Base-by-base conservation (phyloP, 169 alveolate genomes). In the Miamiensis avidus region DNA sequence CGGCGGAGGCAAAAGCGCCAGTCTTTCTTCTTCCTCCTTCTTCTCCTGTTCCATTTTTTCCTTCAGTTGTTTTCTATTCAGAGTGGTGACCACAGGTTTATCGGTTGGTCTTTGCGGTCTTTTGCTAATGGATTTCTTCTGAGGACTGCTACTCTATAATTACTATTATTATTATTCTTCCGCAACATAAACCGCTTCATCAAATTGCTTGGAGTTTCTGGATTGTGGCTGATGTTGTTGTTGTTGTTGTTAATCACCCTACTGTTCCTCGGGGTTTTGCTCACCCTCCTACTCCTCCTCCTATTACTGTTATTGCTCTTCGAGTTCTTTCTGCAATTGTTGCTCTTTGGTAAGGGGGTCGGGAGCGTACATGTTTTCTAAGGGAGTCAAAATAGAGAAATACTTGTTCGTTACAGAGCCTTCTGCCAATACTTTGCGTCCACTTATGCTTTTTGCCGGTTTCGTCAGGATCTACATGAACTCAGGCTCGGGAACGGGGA, bases 401-500 rank as follows among this genome's bases (percentile, higher is more conserved):
- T 81, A 74, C 75, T 86, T 86, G 1, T 79, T 79, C 0, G 29
- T 20, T 1, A 76, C 27, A 72, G 75, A 34, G 15, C 11, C 15
- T 4, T 31, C 0, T n/a, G 29, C 65, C 65, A 49, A 69, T 6
- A 28, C n/a, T 64, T 72, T 79, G n/a, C 65, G 34, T 0, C 49
- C 65, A 34, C 30, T 33, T 29, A 49, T 79, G 27, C 29, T 49
- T 79, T 74, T 79, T 16, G 65, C 6, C 31, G 97, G 97, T 76
- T 89, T 92, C 78, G 84, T 89, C 25, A 95, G 92, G 27, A 95
- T 91, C 74, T 91, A 88, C 30, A 86, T 90, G 33, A 88, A 87
- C 64, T 75, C 65, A 31, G 97, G 97, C 33, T 91, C 96, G 30
- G 97, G 97, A 30, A 94, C 82, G 28, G 97, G 97, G 29, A 92